These are phyloP conservation scores for Mucor saturninus DNA, from an alignment of 371 early-diverging fungal species.

Conservation along the genomic window DNA sequence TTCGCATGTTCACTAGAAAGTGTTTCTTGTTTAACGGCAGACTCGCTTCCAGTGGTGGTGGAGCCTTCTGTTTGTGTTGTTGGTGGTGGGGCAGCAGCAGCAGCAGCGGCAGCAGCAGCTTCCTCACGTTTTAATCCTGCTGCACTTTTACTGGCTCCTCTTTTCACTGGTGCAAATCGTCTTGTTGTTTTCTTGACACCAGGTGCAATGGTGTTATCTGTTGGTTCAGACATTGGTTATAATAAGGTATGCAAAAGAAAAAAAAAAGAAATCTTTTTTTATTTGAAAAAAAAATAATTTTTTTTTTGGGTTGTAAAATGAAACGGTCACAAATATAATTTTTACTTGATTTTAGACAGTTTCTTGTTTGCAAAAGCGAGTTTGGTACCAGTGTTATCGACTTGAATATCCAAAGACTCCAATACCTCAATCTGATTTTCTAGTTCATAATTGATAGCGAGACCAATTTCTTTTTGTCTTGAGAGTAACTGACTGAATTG, in stretches of 20 bases:
- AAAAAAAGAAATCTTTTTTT: constrained; percentile 1
- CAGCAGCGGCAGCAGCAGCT: constrained; percentile 11
- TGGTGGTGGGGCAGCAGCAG: background rate
- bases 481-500: constrained; percentile 72
- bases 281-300: background rate
- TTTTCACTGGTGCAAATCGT: constrained; percentile 44
- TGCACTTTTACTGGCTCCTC: constrained; percentile 19
- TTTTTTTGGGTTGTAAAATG: background rate
- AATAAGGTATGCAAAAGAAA: background rate
- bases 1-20: constrained; percentile 1
- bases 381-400: constrained; percentile 71
- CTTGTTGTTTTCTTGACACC: constrained; percentile 41
- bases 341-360: constrained; percentile 33
- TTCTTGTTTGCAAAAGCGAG: constrained; percentile 77
- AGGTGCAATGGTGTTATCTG: constrained; percentile 22
- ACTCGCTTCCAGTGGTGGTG: background rate
- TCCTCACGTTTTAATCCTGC: constrained; percentile 18
- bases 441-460: constrained; percentile 84
- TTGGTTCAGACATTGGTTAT: constrained; percentile 19
- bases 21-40: background rate
- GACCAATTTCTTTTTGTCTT: constrained; percentile 84
- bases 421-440: constrained; percentile 85
- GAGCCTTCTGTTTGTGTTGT: background rate
- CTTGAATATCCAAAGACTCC: constrained; percentile 79
- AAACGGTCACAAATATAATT: background rate